phyloP scores from a whole-genome alignment of 2,329 filamentous ascomycete genomes.

The Chalaropsis thielavioides region DNA sequence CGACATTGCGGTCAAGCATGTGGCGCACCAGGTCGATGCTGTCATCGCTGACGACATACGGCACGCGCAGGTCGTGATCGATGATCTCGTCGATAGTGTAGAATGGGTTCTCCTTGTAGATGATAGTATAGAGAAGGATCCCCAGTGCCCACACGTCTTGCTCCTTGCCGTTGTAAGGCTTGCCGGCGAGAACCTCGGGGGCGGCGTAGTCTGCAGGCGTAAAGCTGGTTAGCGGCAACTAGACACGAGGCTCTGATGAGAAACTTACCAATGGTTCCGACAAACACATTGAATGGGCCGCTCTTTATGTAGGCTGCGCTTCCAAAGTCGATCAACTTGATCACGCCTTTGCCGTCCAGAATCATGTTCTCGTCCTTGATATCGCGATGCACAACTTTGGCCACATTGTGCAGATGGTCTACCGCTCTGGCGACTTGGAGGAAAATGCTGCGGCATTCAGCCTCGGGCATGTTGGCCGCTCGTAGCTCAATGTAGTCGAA shows the following conservation, averaged over 20 bases:
- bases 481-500: constrained; percentile 98
- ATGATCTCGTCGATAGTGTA: constrained; percentile 99
- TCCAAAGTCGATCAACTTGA: constrained; percentile 96
- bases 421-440: constrained; percentile 81
- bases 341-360: constrained; percentile 82
- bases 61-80: constrained; percentile 85
- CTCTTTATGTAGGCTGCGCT: constrained; percentile 97
- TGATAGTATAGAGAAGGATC: constrained; percentile 93
- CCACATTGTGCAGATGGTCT: constrained; percentile 80
- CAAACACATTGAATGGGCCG: constrained; percentile 96
- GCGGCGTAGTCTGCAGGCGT: constrained; percentile 71
- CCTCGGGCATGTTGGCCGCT: constrained; percentile 79
- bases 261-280: constrained; percentile 82
- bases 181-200: constrained; percentile 89
- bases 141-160: constrained; percentile 98
- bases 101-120: constrained; percentile 99
- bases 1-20: constrained; percentile 87
- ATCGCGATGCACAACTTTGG: constrained; percentile 85
- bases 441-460: constrained; percentile 88
- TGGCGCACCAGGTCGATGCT: constrained; percentile 81
- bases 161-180: constrained; percentile 84
- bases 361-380: constrained; percentile 99
- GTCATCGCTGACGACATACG: constrained; percentile 75
- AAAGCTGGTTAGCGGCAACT: constrained; percentile 12
- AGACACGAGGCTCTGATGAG: not conserved